Evolutionary conservation across 306 rosid genomes (phyloP).

Genomic region (Sicyos edulis): DNA sequence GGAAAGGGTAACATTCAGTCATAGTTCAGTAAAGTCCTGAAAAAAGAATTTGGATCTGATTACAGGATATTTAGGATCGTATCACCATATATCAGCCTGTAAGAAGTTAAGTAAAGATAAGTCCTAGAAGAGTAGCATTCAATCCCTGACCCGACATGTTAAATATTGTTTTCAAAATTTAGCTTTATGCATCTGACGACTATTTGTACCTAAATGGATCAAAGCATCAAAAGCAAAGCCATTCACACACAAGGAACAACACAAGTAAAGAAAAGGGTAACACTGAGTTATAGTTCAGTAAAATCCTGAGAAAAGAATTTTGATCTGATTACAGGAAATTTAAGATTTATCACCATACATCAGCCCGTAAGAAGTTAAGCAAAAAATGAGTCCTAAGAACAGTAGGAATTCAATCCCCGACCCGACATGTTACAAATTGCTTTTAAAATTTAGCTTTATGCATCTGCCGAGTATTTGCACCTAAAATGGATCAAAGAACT

Average conservation of each 20-base stretch:
- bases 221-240: neutral
- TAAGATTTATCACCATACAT: conserved; percentile 14
- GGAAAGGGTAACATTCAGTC: neutral
- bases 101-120: neutral
- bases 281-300: neutral
- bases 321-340: neutral
- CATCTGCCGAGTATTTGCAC: neutral
- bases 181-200: neutral
- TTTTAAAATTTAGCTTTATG: neutral
- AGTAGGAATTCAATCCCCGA: neutral
- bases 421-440: neutral
- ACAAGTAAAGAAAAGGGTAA: neutral
- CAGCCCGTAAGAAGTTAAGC: neutral
- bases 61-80: neutral
- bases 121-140: conserved; percentile 2
- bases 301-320: neutral
- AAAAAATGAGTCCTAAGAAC: neutral
- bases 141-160: neutral
- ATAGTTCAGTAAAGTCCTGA: neutral
- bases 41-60: neutral
- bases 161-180: neutral
- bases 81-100: conserved; percentile 4
- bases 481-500: neutral
- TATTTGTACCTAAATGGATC: conserved; percentile 6
- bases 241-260: neutral